These are phyloP conservation scores for Phoma sp. DNA, from an alignment of 2,329 filamentous ascomycete genomes.

Conservation along the genomic window DNA sequence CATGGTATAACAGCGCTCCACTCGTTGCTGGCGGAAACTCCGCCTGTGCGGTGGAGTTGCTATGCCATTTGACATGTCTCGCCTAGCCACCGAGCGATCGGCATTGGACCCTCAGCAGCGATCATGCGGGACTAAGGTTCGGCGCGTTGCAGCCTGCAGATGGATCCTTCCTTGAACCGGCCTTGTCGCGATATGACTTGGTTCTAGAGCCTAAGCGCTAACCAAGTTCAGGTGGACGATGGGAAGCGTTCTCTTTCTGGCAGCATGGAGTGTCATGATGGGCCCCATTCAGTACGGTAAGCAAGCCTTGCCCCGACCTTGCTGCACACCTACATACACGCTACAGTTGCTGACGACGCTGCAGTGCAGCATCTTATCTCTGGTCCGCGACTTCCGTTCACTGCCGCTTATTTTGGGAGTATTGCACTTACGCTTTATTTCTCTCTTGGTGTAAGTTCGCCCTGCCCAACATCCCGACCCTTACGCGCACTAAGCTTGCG, in stretches of 20 bases:
- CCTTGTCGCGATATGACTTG: conserved; percentile 37
- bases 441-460: conserved; percentile 80
- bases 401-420: conserved; percentile 91
- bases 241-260: conserved; percentile 87
- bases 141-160: conserved; percentile 47
- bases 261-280: conserved; percentile 94
- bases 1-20: conserved; percentile 18
- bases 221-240: conserved; percentile 81
- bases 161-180: conserved; percentile 40
- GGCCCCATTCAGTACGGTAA: conserved; percentile 78
- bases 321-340: conserved; percentile 16
- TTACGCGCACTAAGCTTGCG: conserved; percentile 29
- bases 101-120: conserved; percentile 43
- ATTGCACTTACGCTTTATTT: conserved; percentile 92
- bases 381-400: conserved; percentile 86
- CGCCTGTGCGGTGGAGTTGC: conserved; percentile 1
- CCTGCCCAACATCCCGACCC: conserved; percentile 21
- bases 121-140: conserved; percentile 53
- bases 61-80: conserved; percentile 32
- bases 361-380: conserved; percentile 81
- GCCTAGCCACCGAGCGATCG: conserved; percentile 47
- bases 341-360: conserved; percentile 25
- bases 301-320: conserved; percentile 36
- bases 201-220: conserved; percentile 43
- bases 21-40: conserved; percentile 3